Evolutionary conservation across 2,329 filamentous ascomycete genomes (phyloP), one percentile per base, ranked within the genome.

Genomic region (Xylariaceae sp.): DNA sequence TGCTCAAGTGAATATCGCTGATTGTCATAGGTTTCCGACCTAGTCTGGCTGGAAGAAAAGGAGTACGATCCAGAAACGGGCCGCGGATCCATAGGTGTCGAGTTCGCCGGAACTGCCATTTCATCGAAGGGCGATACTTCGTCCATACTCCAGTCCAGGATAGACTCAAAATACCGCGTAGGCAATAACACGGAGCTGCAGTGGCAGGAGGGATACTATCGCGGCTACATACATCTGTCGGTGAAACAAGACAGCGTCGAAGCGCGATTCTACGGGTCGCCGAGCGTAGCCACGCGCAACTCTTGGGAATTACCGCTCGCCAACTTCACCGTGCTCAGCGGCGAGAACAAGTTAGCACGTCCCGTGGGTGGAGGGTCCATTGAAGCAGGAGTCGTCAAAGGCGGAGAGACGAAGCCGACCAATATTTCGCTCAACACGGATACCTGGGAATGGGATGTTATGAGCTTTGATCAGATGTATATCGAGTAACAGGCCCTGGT

Each of bases 161-260:
- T 76, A 53, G 71, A 73, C 58, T 77, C 78, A 1, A 64, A 61
- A 37, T 59, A 59, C n/a, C 64, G 61, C 9, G 44, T 66, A 17
- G 63, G 56, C 23, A 62, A 62, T 9, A 90, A 89, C 71, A 73
- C 76, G 0, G 85, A 88, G 71, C 75, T 91, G 51, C 85, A 88
- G 67, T 91, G 87, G 88, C 83, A 87, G 65, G 88, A 90, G 59
- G 72, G 85, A 6, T 90, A 88, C 71, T 91, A 90, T 72, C 80
- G 88, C 15, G 88, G 88, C 1, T 91, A 91, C 74, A 90, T 85
- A 65, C 81, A 88, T 68, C 75, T 90, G 47, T 78, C 81, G 52
- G 75, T 89, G 57, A 77, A 74, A 17, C 77, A 82, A 18, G 77
- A 86, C 9, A 74, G 80, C 50, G 77, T 88, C 1, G 76, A 81